These are phyloP conservation scores for Panicum hallii DNA, from an alignment of 202 grass and related monocot species.

Conservation along the genomic window DNA sequence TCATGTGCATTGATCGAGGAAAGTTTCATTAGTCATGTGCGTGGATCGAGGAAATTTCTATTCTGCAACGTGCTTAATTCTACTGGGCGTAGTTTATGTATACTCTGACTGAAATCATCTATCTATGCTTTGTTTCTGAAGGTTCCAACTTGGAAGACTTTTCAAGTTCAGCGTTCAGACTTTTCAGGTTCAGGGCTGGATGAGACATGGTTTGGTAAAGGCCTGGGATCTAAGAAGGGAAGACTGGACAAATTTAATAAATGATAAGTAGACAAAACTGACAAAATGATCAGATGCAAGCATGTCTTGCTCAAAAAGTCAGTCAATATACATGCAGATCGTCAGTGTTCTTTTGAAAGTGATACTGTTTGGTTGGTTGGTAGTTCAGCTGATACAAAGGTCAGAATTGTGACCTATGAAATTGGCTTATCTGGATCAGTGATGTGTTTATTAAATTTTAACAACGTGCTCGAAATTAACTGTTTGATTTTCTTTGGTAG, in stretches of 20 bases:
- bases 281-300: background rate
- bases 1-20: slow-evolving; percentile 6
- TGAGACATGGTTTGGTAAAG: slow-evolving; percentile 28
- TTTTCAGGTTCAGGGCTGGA: slow-evolving; percentile 1
- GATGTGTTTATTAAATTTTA: slow-evolving; percentile 1
- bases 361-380: slow-evolving; percentile 7
- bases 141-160: slow-evolving; percentile 12
- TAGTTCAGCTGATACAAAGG: slow-evolving; percentile 21
- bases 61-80: slow-evolving; percentile 30
- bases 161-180: slow-evolving; percentile 32
- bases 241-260: slow-evolving; percentile 2
- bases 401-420: slow-evolving; percentile 29
- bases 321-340: slow-evolving; percentile 26
- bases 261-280: background rate
- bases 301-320: slow-evolving; percentile 17
- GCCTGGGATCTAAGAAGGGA: background rate
- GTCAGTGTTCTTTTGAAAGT: slow-evolving; percentile 8
- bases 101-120: slow-evolving; percentile 19
- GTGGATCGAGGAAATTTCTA: slow-evolving; percentile 12
- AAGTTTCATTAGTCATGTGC: slow-evolving; percentile 1
- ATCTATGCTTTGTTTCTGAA: slow-evolving; percentile 9
- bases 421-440: background rate
- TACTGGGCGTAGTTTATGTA: slow-evolving; percentile 29
- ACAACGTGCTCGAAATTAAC: slow-evolving; percentile 18
- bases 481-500: background rate